Percentiles rank a stretch among this genome's conserved stretches.
Conservation (phyloP, 2,329 filamentous ascomycete species). For the Sporothrix euskadiensis region DNA sequence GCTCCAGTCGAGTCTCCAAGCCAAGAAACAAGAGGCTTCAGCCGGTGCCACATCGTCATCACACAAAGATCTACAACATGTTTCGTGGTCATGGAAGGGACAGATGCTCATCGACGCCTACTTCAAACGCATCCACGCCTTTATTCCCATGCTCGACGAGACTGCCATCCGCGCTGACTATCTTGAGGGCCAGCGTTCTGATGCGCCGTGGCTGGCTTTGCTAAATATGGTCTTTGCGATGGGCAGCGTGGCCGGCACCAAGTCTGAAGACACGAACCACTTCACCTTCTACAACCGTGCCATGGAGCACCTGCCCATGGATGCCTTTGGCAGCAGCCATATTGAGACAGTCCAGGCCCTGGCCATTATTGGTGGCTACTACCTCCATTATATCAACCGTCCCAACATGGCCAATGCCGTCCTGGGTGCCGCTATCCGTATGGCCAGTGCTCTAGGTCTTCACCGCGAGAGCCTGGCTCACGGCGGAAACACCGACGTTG, state of each 20-base stretch:
- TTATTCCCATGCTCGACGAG: slow-evolving; percentile 74
- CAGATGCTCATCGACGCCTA: slow-evolving; percentile 73
- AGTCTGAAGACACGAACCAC: slow-evolving; percentile 65
- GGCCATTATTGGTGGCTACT: slow-evolving; percentile 71
- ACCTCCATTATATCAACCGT: slow-evolving; percentile 75
- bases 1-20: slow-evolving; percentile 45
- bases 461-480: slow-evolving; percentile 61
- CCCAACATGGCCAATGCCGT: slow-evolving; percentile 76
- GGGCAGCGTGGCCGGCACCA: slow-evolving; percentile 69
- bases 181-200: slow-evolving; percentile 61
- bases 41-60: neutral
- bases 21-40: neutral
- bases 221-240: slow-evolving; percentile 77
- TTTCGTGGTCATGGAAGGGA: slow-evolving; percentile 63
- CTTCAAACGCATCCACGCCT: slow-evolving; percentile 70
- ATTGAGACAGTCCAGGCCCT: slow-evolving; percentile 73
- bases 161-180: slow-evolving; percentile 67
- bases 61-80: slow-evolving; percentile 46
- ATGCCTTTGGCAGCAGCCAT: slow-evolving; percentile 68
- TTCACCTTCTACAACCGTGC: slow-evolving; percentile 69
- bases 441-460: slow-evolving; percentile 72
- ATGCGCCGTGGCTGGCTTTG: slow-evolving; percentile 69
- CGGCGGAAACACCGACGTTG: slow-evolving; percentile 48
- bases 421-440: slow-evolving; percentile 68
- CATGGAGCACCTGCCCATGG: slow-evolving; percentile 65